Conservation (phyloP, 371 early-diverging fungal species). For the Blastocladiella emersonii region DNA sequence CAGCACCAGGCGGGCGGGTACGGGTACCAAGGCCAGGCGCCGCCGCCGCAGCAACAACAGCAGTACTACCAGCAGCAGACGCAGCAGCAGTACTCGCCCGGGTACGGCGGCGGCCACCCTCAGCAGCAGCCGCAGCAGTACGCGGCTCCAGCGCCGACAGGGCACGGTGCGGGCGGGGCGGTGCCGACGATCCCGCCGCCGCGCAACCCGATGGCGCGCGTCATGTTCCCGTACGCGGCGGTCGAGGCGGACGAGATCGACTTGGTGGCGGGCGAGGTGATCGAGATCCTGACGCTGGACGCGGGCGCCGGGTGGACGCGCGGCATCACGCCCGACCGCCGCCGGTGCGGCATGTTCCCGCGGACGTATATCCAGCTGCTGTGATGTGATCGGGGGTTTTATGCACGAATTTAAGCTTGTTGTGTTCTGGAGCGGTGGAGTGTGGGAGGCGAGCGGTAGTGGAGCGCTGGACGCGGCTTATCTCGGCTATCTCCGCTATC, state of each 20-base stretch:
- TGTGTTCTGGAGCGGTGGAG: too few species aligned
- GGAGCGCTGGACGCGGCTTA: too few species aligned
- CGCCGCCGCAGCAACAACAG: background rate
- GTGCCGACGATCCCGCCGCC: background rate
- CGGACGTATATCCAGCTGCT: background rate
- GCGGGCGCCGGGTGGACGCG: background rate
- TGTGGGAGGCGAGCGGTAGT: too few species aligned
- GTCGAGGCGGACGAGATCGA: constrained; percentile 5
- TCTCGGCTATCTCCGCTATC: too few species aligned
- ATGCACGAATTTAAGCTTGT: too few species aligned
- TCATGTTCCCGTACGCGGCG: background rate
- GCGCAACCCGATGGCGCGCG: background rate
- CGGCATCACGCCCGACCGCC: background rate
- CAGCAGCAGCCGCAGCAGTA: background rate
- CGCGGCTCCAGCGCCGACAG: too few species aligned
- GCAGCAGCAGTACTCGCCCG: too few species aligned
- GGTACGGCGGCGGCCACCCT: background rate
- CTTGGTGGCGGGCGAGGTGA: background rate
- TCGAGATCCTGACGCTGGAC: background rate
- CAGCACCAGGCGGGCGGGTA: too few species aligned
- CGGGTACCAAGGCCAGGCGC: background rate
- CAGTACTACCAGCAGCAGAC: too few species aligned
- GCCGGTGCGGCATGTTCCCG: background rate
- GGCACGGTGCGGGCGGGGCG: background rate
- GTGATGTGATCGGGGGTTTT: too few species aligned